Evolutionary conservation across 2,329 filamentous ascomycete species (phyloP), one percentile per base, ranked within the genome.

Genomic region (Curvularia verruculosa): DNA sequence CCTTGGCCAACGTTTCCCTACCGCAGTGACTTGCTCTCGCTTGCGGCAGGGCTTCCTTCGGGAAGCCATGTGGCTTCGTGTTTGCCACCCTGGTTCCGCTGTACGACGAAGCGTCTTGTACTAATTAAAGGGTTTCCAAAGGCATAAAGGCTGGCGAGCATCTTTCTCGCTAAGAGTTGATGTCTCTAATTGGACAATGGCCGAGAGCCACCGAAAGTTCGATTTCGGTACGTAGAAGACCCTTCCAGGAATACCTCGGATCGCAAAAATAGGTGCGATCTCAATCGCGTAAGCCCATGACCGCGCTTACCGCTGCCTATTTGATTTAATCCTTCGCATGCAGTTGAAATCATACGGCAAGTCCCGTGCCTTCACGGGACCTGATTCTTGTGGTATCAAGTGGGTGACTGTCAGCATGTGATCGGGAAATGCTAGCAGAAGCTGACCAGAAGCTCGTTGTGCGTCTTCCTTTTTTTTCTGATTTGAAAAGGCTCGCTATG

Each of bases 241-340:
- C n/a, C 53, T 45, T 50, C 40, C 40, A 49, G 47, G 6, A 45
- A 31, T 40, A 45, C 29, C 52, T 40, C 43, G 28, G 59, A 67
- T 65, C 55, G 47, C 52, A 37, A 43, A 31, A 29, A 43, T 39
- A 52, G 49, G 43, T 46, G 64, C 66, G 49, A 43, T 37, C 54
- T 65, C 54, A 45, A 51, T 48, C 49, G 48, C 60, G 60, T 65
- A 65, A 70, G 68, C 69, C 68, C 46, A 36, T 29, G 43, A 54
- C 56, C 45, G 43, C 44, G 47, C 48, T 51, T 53, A 58, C 51
- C 53, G 54, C 56, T 58, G 48, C 46, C 51, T 26, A 46, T 54
- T 41, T 53, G 31, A 46, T 41, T 50, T 34, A 34, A 49, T 54
- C 47, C 49, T 64, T 57, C 59, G 37, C 39, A 58, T 62, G 56